Evolutionary conservation across 441 rosid genomes (phyloP).

Genomic region (Adansonia rubrostipa): DNA sequence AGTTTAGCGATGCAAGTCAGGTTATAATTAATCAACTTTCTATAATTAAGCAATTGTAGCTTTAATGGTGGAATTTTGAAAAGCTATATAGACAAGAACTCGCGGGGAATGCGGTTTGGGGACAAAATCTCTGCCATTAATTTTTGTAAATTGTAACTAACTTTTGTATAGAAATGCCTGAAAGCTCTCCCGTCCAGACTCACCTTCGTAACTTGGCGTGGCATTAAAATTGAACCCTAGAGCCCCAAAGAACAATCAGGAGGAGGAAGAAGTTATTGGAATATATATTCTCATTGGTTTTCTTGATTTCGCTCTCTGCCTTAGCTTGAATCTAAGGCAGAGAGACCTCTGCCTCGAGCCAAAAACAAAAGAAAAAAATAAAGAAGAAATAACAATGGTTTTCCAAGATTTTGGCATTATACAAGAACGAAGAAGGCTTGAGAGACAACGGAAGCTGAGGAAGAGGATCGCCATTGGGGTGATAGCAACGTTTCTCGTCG

Average conservation of each 20-base stretch:
- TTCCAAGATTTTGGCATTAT: constrained; percentile 79
- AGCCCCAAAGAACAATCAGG: constrained; percentile 1
- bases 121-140: constrained; percentile 15
- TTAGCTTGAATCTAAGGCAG: constrained; percentile 67
- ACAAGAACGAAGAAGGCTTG: constrained; percentile 61
- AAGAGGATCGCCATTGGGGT: constrained; percentile 47
- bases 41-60: not conserved
- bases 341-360: constrained; percentile 47
- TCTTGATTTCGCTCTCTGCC: constrained; percentile 55
- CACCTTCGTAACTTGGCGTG: constrained; percentile 25
- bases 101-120: constrained; percentile 42
- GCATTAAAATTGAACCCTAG: constrained; percentile 31
- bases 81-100: constrained; percentile 6
- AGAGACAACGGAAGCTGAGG: constrained; percentile 54
- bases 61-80: not conserved
- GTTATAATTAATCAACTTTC: not conserved
- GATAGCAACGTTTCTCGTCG: constrained; percentile 34
- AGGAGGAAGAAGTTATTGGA: constrained; percentile 12
- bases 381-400: constrained; percentile 40
- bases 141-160: constrained; percentile 34
- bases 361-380: not conserved
- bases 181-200: constrained; percentile 66
- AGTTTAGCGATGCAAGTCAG: not conserved
- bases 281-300: constrained; percentile 8
- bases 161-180: constrained; percentile 41